A percentile compares a stretch with the other conserved stretches of the same genome.
phyloP scores from a whole-genome alignment of 2,329 filamentous ascomycete species.

The Talaromyces sp. region DNA sequence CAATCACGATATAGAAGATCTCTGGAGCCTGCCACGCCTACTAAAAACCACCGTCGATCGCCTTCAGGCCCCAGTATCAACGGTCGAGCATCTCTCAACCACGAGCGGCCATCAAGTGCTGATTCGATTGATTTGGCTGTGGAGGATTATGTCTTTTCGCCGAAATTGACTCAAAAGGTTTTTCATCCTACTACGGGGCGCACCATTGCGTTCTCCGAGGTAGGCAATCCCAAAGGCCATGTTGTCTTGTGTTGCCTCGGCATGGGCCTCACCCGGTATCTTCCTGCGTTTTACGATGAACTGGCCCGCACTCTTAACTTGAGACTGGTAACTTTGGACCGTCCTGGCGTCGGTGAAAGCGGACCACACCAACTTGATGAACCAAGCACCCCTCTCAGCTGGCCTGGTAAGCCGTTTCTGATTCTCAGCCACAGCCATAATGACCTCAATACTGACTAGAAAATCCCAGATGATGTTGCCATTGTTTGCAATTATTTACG shows the following conservation, averaged over 20 bases:
- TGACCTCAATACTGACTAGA: neutral
- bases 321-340: slow-evolving; percentile 88
- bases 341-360: slow-evolving; percentile 91
- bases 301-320: slow-evolving; percentile 84
- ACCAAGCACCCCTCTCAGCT: slow-evolving; percentile 83
- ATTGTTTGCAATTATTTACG: slow-evolving; percentile 89
- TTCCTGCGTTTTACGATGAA: slow-evolving; percentile 97
- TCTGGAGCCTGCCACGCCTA: slow-evolving; percentile 32
- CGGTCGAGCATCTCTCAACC: slow-evolving; percentile 53
- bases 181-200: slow-evolving; percentile 82
- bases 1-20: slow-evolving; percentile 31
- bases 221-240: slow-evolving; percentile 87
- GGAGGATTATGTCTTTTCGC: slow-evolving; percentile 78
- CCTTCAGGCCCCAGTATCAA: slow-evolving; percentile 43
- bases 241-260: slow-evolving; percentile 96
- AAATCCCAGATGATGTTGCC: slow-evolving; percentile 72
- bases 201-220: slow-evolving; percentile 92
- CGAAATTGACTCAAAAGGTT: slow-evolving; percentile 85
- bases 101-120: slow-evolving; percentile 74
- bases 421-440: too few species aligned
- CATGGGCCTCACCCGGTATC: slow-evolving; percentile 94
- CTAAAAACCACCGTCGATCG: slow-evolving; percentile 40
- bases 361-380: slow-evolving; percentile 75
- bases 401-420: slow-evolving; percentile 72
- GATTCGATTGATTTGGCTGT: slow-evolving; percentile 91